Conservation (phyloP, 2,329 filamentous ascomycete species). For the Trichoderma brevicompactum region DNA sequence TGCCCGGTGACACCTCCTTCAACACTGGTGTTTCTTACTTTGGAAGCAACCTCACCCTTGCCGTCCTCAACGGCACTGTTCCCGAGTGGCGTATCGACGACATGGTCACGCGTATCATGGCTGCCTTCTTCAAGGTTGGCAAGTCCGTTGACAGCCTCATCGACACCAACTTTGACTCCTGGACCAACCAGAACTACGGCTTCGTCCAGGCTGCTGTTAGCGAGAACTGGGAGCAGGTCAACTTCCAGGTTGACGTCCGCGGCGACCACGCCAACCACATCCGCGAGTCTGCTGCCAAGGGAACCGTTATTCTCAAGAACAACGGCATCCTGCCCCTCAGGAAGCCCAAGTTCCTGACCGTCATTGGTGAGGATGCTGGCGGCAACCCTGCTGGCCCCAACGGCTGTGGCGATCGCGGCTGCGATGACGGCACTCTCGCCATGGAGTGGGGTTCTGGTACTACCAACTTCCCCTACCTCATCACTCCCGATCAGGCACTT, state of each 20-base stretch:
- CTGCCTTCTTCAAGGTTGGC: constrained; percentile 69
- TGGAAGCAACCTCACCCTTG: constrained; percentile 86
- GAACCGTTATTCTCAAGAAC: constrained; percentile 91
- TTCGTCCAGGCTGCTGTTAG: constrained; percentile 67
- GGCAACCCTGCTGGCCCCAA: constrained; percentile 77
- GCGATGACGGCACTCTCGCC: constrained; percentile 64
- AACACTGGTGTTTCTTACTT: constrained; percentile 74
- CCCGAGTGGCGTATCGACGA: constrained; percentile 88
- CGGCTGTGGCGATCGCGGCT: constrained; percentile 71
- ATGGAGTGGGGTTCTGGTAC: constrained; percentile 83
- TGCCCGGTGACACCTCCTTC: constrained; percentile 83
- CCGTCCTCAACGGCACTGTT: constrained; percentile 85
- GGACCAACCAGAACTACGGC: constrained; percentile 77
- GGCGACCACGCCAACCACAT: constrained; percentile 73
- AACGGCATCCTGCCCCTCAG: constrained; percentile 74
- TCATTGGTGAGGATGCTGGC: constrained; percentile 84
- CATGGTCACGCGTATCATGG: constrained; percentile 84
- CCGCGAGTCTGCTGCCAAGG: constrained; percentile 75
- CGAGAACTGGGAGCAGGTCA: constrained; percentile 68
- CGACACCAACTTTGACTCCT: constrained; percentile 83
- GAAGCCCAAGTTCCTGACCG: constrained; percentile 73
- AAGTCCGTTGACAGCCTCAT: constrained; percentile 52
- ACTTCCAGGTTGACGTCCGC: constrained; percentile 84
- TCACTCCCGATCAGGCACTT: constrained; percentile 74
- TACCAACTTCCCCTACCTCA: constrained; percentile 73